Base-by-base conservation (phyloP, 2,329 filamentous ascomycete species). In the Cercospora brassicicola region DNA sequence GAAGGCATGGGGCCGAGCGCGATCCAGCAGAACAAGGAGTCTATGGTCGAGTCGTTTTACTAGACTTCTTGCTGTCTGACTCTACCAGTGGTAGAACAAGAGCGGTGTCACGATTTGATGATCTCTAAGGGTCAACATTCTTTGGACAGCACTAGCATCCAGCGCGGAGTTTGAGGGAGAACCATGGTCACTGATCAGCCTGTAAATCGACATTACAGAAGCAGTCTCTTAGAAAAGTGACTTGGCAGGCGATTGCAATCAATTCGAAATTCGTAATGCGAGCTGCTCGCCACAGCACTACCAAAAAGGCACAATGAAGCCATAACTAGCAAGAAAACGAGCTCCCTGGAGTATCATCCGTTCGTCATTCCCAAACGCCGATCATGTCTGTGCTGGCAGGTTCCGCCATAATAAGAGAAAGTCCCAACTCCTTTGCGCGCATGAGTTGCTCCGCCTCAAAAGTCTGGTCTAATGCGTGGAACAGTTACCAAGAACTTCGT, bases 11-110 rank as follows among this genome's bases (percentile, higher is more conserved):
- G 88, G 6, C 90, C 93, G 61, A 88, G 88, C 77, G 89, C 88
- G 76, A 93, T 94, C 83, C 92, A 92, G 80, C 89, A 84, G 74
- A 90, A 97, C 85, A 98, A 97, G 88, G 94, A 98, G 81, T 95
- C 93, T 73, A 96, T 99, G 88, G 95, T 99, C 70, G 95, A 99
- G 85, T 96, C 92, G 76, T 99, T 98, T 84, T 99, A 99, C 85
- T 99, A 86, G 63, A 57, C 42, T 6, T 51, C 0, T 53, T n/a
- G 48, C 45, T 45, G 23, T 51, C 45, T 51, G 20, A 20, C 45
- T 51, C 18, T 13, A 51, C 20, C 10, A 26, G 20, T 48, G 18
- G n/a, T 26, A 20, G 11, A 51, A 23, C 23, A 13, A 51, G 53
- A 28, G 30, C 62, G 42, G 62, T 42, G 28, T 53, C 57, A 65